phyloP scores from a whole-genome alignment of 768 basidiomycete species.

The Leccinellum luteum region DNA sequence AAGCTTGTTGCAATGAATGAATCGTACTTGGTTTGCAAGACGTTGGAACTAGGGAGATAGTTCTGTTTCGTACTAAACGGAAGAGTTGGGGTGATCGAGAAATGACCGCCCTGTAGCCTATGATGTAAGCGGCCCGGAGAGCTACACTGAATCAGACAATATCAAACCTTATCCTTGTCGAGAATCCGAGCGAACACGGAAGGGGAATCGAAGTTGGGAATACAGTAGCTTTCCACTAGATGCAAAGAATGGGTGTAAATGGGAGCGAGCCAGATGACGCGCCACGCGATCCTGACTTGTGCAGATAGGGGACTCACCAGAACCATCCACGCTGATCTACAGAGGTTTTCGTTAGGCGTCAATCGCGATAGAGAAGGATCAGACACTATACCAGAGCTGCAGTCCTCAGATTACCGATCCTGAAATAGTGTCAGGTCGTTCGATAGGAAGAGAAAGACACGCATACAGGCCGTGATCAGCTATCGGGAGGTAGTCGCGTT shows the following conservation, averaged over 20 bases:
- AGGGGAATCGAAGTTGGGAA: slow-evolving; percentile 92
- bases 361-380: not conserved
- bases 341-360: slow-evolving; percentile 3
- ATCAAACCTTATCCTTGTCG: slow-evolving; percentile 68
- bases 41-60: slow-evolving; percentile 80
- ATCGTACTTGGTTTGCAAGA: slow-evolving; percentile 73
- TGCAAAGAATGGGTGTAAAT: slow-evolving; percentile 4
- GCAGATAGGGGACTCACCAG: slow-evolving; percentile 47
- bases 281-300: not conserved
- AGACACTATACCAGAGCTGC: slow-evolving; percentile 64
- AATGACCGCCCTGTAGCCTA: slow-evolving; percentile 72
- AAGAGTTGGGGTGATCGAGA: slow-evolving; percentile 75
- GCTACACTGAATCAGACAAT: not conserved
- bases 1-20: not conserved
- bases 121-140: slow-evolving; percentile 5
- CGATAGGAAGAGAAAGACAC: not conserved
- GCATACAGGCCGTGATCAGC: slow-evolving; percentile 78
- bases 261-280: not conserved
- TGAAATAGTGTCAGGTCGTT: slow-evolving; percentile 28
- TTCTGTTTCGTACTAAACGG: slow-evolving; percentile 77
- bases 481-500: slow-evolving; percentile 71
- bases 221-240: slow-evolving; percentile 86
- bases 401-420: slow-evolving; percentile 82
- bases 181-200: slow-evolving; percentile 88
- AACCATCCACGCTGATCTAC: slow-evolving; percentile 76